Conservation (phyloP, 352 stramenopile species). For the Albugo candida region DNA sequence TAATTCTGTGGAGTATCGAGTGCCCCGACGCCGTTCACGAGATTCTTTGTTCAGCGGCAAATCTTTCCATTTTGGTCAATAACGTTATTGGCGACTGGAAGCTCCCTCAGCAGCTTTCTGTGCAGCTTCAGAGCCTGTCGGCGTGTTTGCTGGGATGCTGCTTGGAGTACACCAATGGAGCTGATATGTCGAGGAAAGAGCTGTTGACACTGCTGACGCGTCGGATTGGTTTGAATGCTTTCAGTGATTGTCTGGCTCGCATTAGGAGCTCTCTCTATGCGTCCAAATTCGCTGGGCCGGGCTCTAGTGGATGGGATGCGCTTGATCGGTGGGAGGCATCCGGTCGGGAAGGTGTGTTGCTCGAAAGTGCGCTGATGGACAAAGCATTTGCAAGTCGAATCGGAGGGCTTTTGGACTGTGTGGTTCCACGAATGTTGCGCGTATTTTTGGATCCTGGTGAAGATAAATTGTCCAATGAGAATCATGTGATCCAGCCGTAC, state of each 20-base stretch:
- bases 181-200: constrained; percentile 14
- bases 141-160: constrained; percentile 1
- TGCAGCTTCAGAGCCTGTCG: neutral
- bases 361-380: constrained; percentile 43
- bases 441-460: constrained; percentile 23
- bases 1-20: constrained; percentile 36
- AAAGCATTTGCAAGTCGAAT: constrained; percentile 31
- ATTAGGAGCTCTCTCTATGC: constrained; percentile 15
- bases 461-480: neutral
- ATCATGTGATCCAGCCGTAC: constrained; percentile 17
- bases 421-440: constrained; percentile 19
- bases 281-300: neutral
- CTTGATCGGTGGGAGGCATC: neutral
- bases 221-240: constrained; percentile 30
- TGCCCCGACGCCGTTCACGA: constrained; percentile 39
- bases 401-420: constrained; percentile 11
- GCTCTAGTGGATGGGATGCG: neutral
- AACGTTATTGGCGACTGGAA: constrained; percentile 3
- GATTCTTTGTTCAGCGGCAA: constrained; percentile 30
- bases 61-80: constrained; percentile 32
- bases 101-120: neutral
- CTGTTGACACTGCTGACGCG: constrained; percentile 49
- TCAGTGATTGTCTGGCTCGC: constrained; percentile 42
- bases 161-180: neutral
- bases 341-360: constrained; percentile 16